phyloP scores from a whole-genome alignment of 805 yeast species.

The Ogataea ramenticola region DNA sequence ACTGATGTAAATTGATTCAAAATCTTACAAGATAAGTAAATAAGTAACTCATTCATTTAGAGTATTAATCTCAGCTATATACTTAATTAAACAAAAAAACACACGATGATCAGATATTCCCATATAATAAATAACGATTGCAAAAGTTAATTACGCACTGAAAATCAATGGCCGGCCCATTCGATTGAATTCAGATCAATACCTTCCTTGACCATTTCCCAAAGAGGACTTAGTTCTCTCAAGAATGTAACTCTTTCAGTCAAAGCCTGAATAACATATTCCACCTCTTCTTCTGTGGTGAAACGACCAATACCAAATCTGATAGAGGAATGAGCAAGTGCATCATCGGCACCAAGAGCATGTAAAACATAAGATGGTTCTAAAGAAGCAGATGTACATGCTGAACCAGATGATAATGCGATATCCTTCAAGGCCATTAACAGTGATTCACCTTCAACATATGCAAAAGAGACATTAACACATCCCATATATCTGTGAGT shows the following conservation, averaged over 20 bases:
- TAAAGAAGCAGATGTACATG: conserved; percentile 96
- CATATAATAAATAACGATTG: too few species aligned
- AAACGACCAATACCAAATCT: conserved; percentile 96
- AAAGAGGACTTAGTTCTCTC: conserved; percentile 87
- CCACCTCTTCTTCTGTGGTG: conserved; percentile 93
- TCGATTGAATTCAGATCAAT: conserved; percentile 89
- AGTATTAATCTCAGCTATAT: too few species aligned
- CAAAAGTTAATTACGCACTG: too few species aligned
- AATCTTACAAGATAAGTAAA: too few species aligned
- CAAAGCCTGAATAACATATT: conserved; percentile 86
- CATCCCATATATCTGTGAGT: conserved; percentile 81
- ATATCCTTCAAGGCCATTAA: conserved; percentile 97
- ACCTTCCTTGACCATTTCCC: conserved; percentile 99
- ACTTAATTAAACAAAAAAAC: too few species aligned
- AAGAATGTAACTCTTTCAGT: conserved; percentile 83
- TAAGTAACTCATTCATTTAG: too few species aligned
- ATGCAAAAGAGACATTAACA: conserved; percentile 94
- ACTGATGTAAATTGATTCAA: too few species aligned
- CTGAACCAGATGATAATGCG: conserved; percentile 94
- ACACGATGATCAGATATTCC: too few species aligned
- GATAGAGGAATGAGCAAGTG: conserved; percentile 96
- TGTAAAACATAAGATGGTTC: conserved; percentile 97
- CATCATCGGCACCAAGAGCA: conserved; percentile 97
- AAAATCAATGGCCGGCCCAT: conserved; percentile 86
- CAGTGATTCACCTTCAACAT: conserved; percentile 95